Evolutionary conservation across 768 basidiomycete species (phyloP), one percentile per base, ranked within the genome.

Genomic region (Cystobasidium tubakii): DNA sequence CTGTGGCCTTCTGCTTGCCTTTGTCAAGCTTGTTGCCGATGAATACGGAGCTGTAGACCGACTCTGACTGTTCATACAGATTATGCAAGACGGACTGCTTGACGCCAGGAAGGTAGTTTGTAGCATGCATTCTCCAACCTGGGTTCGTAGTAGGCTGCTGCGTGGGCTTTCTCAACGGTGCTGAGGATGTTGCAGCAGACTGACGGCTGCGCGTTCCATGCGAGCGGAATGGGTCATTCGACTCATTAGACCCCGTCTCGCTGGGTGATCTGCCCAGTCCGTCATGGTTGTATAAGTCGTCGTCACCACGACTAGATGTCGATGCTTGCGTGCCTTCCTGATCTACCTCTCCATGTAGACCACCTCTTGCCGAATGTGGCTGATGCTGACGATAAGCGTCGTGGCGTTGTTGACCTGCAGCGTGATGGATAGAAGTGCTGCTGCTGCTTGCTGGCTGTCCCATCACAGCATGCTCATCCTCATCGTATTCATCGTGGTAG

Each of bases 101-200:
- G 13, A 65, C 43, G 9, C 27, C 36, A 27, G 63, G 63, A 12
- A 43, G 31, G 33, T 6, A 29, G 25, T 17, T 39, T 13, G 63
- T 36, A 39, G 36, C 33, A 19, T 65, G 63, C 63, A 65, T 62
- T 62, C 63, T 36, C 63, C 63, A 65, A n/a, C 63, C 63, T 9
- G 21, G 15, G 31, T 17, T n/a, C 23, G 63, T 3, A 3, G 21
- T n/a, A 25, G 46, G 34, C 36, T 42, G 36, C 34, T 46, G 63
- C 6, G 12, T 6, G 4, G 10, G 13, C 36, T 39, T 27, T 33
- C 21, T 34, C 29, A 25, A 29, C 33, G 12, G 4, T 29, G 57
- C 12, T 13, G 57, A 23, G 15, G 57, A 29, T 21, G 29, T 27
- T 65, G 33, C 33, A 31, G 10, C 12, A 42, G 63, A 39, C 21